These are phyloP conservation scores for Neurospora crassa DNA, from an alignment of 2,329 filamentous ascomycete genomes.

Conservation along the genomic window DNA sequence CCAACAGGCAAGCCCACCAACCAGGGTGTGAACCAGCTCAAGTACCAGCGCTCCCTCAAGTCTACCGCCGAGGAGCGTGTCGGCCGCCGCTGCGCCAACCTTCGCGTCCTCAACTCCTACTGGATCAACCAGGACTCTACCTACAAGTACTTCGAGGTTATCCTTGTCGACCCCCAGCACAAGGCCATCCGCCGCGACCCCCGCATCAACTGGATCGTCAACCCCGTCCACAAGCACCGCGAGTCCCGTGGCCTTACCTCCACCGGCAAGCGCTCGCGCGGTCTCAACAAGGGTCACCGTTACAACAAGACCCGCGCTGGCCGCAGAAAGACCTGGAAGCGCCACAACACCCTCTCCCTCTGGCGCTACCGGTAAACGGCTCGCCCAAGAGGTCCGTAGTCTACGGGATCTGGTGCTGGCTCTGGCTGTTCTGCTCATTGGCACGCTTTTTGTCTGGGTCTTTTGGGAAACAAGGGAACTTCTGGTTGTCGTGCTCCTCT, in stretches of 20 bases:
- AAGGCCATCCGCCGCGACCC: slow-evolving; percentile 99
- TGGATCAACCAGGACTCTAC: slow-evolving; percentile 99
- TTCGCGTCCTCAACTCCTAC: slow-evolving; percentile 99
- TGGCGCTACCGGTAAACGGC: slow-evolving; percentile 84
- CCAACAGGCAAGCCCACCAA: slow-evolving; percentile 95
- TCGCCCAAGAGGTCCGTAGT: slow-evolving; percentile 7
- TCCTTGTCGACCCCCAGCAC: slow-evolving; percentile 99
- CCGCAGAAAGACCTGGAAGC: slow-evolving; percentile 99
- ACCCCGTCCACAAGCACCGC: slow-evolving; percentile 99
- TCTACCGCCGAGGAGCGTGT: slow-evolving; percentile 99
- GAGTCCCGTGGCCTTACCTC: slow-evolving; percentile 94
- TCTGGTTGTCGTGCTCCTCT: neutral
- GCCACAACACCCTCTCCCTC: slow-evolving; percentile 97
- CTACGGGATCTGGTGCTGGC: neutral
- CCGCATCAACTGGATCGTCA: slow-evolving; percentile 99
- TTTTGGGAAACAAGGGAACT: neutral
- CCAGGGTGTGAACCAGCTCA: slow-evolving; percentile 99
- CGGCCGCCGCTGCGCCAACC: slow-evolving; percentile 95
- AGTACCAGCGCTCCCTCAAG: slow-evolving; percentile 99
- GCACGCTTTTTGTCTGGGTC: neutral
- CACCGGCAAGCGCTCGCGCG: slow-evolving; percentile 98
- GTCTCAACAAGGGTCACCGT: slow-evolving; percentile 97
- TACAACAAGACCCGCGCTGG: slow-evolving; percentile 98
- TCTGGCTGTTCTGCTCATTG: neutral
- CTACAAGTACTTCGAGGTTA: slow-evolving; percentile 99